Conservation (phyloP, 2,329 filamentous ascomycete genomes). For the Catunica adiposa region DNA sequence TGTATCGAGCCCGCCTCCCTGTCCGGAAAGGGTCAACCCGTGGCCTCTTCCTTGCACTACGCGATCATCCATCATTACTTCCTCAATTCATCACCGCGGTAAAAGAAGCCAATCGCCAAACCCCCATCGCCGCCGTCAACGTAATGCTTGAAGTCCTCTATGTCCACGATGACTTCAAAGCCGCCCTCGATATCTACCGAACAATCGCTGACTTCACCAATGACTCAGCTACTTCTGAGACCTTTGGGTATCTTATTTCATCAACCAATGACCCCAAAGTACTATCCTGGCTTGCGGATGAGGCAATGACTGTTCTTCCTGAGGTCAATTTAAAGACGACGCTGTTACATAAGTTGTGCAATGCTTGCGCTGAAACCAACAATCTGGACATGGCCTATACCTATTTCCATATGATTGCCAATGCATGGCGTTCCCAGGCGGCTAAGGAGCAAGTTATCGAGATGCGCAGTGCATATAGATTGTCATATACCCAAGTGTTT, state of each 20-base stretch:
- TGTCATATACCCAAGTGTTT: slow-evolving; percentile 15
- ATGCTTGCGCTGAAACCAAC: slow-evolving; percentile 18
- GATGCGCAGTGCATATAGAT: slow-evolving; percentile 11
- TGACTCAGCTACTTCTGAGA: slow-evolving; percentile 15
- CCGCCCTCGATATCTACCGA: slow-evolving; percentile 15
- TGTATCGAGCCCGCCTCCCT: slow-evolving; percentile 46
- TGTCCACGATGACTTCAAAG: slow-evolving; percentile 10
- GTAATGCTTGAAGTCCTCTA: slow-evolving; percentile 22
- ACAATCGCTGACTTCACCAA: slow-evolving; percentile 15
- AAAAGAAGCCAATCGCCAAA: slow-evolving; percentile 17
- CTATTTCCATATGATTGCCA: slow-evolving; percentile 7
- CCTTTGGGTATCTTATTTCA: slow-evolving; percentile 11
- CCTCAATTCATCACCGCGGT: neutral
- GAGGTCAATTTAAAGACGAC: slow-evolving; percentile 10
- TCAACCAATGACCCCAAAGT: neutral
- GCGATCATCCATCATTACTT: slow-evolving; percentile 28
- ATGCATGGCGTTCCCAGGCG: slow-evolving; percentile 6
- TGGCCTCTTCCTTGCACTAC: slow-evolving; percentile 42
- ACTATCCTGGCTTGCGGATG: slow-evolving; percentile 10
- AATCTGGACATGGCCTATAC: slow-evolving; percentile 22
- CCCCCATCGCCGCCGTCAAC: slow-evolving; percentile 24
- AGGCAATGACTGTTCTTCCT: slow-evolving; percentile 5
- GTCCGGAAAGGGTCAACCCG: slow-evolving; percentile 45
- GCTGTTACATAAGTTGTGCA: slow-evolving; percentile 18
- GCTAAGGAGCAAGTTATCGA: slow-evolving; percentile 2